phyloP scores from a whole-genome alignment of 768 basidiomycete species.

The Termitomyces sp. region DNA sequence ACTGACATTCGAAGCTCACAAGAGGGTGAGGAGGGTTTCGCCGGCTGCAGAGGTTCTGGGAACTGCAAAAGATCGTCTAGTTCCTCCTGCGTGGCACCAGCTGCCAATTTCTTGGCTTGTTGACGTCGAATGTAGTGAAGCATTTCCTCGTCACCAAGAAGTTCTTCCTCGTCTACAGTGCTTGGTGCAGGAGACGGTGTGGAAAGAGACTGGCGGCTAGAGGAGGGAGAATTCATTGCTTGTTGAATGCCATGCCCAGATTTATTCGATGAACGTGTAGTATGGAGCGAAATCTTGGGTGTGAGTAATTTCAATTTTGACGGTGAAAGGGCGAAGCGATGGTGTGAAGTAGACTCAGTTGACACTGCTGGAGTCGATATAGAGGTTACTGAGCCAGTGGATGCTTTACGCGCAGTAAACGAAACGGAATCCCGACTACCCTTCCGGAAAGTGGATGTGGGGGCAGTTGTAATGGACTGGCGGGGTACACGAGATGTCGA shows the following conservation, averaged over 20 bases:
- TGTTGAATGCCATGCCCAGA: constrained; percentile 43
- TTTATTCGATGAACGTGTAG: constrained; percentile 47
- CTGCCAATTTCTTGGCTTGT: constrained; percentile 80
- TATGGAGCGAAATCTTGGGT: constrained; percentile 67
- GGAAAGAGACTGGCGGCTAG: constrained; percentile 69
- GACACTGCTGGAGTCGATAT: constrained; percentile 47
- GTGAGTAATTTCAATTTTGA: constrained; percentile 79
- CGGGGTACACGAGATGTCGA: constrained; percentile 61
- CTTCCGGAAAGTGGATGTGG: constrained; percentile 52
- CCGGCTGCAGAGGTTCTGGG: constrained; percentile 83
- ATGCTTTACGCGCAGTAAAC: constrained; percentile 76
- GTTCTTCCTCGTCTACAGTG: constrained; percentile 78
- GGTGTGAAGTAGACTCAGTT: constrained; percentile 33
- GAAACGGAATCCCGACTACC: constrained; percentile 75
- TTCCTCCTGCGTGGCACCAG: constrained; percentile 80
- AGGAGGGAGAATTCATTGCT: constrained; percentile 54
- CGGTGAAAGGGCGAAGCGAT: constrained; percentile 76
- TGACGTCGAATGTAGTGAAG: constrained; percentile 87
- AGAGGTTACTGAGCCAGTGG: constrained; percentile 75
- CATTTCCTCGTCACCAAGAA: constrained; percentile 96
- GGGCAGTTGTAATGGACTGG: constrained; percentile 45
- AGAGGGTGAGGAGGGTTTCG: constrained; percentile 56
- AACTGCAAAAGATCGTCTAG: constrained; percentile 86
- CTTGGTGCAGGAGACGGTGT: constrained; percentile 83
- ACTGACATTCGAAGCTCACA: constrained; percentile 42